Evolutionary conservation across 495 filamentous ascomycete species (phyloP).

Genomic region (Aspergillus nidulans): DNA sequence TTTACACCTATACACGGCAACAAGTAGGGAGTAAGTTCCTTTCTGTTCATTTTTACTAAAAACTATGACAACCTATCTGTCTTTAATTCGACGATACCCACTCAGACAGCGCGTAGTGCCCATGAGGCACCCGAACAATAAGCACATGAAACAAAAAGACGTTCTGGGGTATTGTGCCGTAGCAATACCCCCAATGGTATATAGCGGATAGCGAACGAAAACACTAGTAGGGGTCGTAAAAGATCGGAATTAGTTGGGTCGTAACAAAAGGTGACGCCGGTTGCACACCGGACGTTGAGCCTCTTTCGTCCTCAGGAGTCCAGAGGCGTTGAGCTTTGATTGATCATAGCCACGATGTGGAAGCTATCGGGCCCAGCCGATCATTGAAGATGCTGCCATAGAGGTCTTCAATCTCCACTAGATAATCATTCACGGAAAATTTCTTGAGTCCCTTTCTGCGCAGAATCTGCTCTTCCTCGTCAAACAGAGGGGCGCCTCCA

Average conservation of each 20-base stretch:
- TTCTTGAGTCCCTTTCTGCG: slow-evolving; percentile 62
- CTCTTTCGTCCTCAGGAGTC: background rate
- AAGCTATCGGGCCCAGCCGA: slow-evolving; percentile 33
- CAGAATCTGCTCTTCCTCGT: slow-evolving; percentile 68
- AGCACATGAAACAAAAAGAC: slow-evolving; percentile 9
- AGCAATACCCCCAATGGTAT: slow-evolving; percentile 20
- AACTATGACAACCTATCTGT: background rate
- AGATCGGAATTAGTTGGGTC: slow-evolving; percentile 26
- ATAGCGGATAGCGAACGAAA: slow-evolving; percentile 12
- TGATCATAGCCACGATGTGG: slow-evolving; percentile 41
- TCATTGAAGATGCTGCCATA: slow-evolving; percentile 52
- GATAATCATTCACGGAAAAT: slow-evolving; percentile 78
- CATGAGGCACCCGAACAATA: slow-evolving; percentile 4
- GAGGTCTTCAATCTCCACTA: slow-evolving; percentile 71
- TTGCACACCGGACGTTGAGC: slow-evolving; percentile 22
- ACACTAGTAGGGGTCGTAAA: slow-evolving; percentile 14
- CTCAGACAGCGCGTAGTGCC: background rate
- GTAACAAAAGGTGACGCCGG: slow-evolving; percentile 2
- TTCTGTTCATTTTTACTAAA: background rate
- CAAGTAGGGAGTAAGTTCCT: background rate
- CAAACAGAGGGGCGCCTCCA: slow-evolving; percentile 57
- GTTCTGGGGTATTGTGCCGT: slow-evolving; percentile 3
- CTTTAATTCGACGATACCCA: background rate
- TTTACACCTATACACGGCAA: background rate
- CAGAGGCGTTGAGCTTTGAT: background rate